Conservation (phyloP, 768 basidiomycete species). For the Tylopilus plumbeoviolaceoides region DNA sequence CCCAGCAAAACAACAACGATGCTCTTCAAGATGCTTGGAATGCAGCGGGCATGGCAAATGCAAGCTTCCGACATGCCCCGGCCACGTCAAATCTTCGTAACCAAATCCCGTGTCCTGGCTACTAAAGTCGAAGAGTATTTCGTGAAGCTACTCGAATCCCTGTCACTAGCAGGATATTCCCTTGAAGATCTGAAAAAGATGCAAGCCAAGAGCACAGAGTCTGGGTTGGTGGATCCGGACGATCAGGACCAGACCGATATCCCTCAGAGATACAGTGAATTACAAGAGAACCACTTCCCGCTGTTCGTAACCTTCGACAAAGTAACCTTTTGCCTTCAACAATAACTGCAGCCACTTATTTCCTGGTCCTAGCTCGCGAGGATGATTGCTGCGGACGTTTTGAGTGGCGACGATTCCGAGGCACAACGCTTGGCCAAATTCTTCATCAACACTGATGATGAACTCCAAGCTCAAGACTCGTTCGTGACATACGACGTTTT, state of each 20-base stretch:
- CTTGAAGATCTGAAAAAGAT: conserved; percentile 37
- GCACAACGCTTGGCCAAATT: conserved; percentile 4
- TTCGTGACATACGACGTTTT: conserved; percentile 48
- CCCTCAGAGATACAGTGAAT: conserved; percentile 50
- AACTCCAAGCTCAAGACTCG: conserved; percentile 16
- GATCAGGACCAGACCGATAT: conserved; percentile 26
- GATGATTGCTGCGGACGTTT: conserved; percentile 27
- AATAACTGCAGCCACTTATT: neutral
- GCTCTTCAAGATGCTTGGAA: conserved; percentile 70
- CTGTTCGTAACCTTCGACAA: conserved; percentile 65
- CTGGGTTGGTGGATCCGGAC: conserved; percentile 31
- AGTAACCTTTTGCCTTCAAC: conserved; percentile 31
- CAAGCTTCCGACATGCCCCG: conserved; percentile 31
- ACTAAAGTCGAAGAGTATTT: conserved; percentile 72
- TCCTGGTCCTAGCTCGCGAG: conserved; percentile 15
- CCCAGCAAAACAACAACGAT: conserved; percentile 72
- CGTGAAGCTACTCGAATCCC: conserved; percentile 43
- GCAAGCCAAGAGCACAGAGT: conserved; percentile 16
- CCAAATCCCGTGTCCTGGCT: conserved; percentile 62
- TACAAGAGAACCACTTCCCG: conserved; percentile 62
- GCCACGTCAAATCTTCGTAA: conserved; percentile 69
- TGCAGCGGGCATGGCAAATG: conserved; percentile 52
- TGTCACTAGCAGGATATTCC: conserved; percentile 34
- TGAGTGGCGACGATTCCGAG: conserved; percentile 3
- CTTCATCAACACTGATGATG: conserved; percentile 13